Percentiles rank a stretch among this genome's conserved stretches.
These are phyloP conservation scores for Durio zibethinus DNA, from an alignment of 345 rosid genomes.

Conservation along the genomic window DNA sequence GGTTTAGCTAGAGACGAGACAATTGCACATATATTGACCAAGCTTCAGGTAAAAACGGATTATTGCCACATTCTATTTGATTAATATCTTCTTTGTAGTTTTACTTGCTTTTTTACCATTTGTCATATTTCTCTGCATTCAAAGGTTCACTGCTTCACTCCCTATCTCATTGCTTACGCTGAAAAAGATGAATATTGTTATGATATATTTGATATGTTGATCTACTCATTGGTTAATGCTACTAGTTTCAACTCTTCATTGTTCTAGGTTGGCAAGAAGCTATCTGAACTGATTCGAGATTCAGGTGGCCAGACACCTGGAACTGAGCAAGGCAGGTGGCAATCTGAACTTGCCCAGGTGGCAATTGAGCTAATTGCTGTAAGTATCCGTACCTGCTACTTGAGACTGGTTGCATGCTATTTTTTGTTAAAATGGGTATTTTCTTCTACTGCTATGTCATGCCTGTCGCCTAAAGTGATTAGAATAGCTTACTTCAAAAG, in stretches of 20 bases:
- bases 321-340: conserved; percentile 92
- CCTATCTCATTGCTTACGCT: not conserved
- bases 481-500: not conserved
- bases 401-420: not conserved
- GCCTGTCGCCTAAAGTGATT: not conserved
- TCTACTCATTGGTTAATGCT: not conserved
- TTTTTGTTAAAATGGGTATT: not conserved
- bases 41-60: conserved; percentile 69
- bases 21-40: conserved; percentile 96
- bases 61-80: not conserved
- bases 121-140: not conserved
- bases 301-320: conserved; percentile 76
- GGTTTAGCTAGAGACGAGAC: conserved; percentile 96
- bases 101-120: not conserved
- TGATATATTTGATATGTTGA: not conserved
- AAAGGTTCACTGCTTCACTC: not conserved
- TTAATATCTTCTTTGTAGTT: not conserved
- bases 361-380: conserved; percentile 96
- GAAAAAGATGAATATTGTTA: not conserved
- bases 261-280: conserved; percentile 86
- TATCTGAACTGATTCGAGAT: conserved; percentile 93
- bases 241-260: conserved; percentile 11
- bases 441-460: conserved; percentile 4
- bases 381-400: conserved; percentile 23
- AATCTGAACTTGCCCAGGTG: conserved; percentile 87